Percentiles rank a stretch among this genome's conserved stretches.
phyloP scores from a whole-genome alignment of 768 basidiomycete species.

The Tricholoma sp. region DNA sequence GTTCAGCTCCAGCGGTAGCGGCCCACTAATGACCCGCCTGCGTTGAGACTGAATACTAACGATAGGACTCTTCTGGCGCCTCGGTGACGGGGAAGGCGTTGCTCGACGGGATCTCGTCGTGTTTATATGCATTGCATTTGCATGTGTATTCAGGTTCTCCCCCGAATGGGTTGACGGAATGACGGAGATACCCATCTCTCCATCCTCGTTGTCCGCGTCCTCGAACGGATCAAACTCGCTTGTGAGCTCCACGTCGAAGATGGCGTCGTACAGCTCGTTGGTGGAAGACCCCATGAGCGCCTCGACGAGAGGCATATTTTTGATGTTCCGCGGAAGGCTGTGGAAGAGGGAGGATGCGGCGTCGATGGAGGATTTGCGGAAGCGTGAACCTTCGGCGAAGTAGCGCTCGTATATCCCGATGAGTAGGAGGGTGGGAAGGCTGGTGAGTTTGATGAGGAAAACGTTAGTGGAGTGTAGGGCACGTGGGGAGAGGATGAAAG shows the following conservation, averaged over 20 bases:
- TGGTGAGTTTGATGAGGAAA: slow-evolving; percentile 79
- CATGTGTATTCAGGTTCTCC: slow-evolving; percentile 22
- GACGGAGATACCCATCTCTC: slow-evolving; percentile 37
- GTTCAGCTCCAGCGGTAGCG: slow-evolving; percentile 10
- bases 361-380: slow-evolving; percentile 48
- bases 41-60: slow-evolving; percentile 23
- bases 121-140: neutral
- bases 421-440: slow-evolving; percentile 70
- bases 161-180: slow-evolving; percentile 35
- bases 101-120: neutral
- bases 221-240: slow-evolving; percentile 46
- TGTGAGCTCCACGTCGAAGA: slow-evolving; percentile 65
- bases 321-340: slow-evolving; percentile 65
- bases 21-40: slow-evolving; percentile 10
- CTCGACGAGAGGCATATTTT: slow-evolving; percentile 70
- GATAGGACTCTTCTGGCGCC: slow-evolving; percentile 18
- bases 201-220: slow-evolving; percentile 46
- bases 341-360: slow-evolving; percentile 55
- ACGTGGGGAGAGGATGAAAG: slow-evolving; percentile 70
- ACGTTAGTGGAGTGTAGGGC: slow-evolving; percentile 82
- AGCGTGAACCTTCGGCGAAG: slow-evolving; percentile 43
- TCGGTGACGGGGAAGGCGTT: slow-evolving; percentile 16
- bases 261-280: slow-evolving; percentile 68
- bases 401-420: slow-evolving; percentile 82
- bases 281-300: slow-evolving; percentile 68